Conservation (phyloP, 2,329 filamentous ascomycete genomes). For the Thielaviopsis populi region DNA sequence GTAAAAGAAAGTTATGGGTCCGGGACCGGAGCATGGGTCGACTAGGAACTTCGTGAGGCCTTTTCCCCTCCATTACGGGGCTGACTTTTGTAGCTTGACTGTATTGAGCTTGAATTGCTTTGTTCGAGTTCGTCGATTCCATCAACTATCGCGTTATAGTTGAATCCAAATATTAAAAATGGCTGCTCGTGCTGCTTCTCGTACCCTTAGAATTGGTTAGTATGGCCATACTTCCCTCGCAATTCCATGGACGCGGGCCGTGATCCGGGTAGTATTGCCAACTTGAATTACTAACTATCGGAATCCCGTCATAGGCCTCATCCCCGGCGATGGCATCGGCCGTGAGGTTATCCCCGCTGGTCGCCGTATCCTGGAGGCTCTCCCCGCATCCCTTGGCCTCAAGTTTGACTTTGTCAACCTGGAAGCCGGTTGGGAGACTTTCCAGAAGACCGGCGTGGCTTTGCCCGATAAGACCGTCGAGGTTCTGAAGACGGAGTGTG, state of each 20-base stretch:
- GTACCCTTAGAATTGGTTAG: slow-evolving; percentile 50
- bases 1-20: not conserved
- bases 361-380: slow-evolving; percentile 77
- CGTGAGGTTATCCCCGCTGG: slow-evolving; percentile 95
- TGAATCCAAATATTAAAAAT: slow-evolving; percentile 26
- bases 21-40: slow-evolving; percentile 4
- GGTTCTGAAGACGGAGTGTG: slow-evolving; percentile 76
- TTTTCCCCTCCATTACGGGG: not conserved
- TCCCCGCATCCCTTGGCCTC: slow-evolving; percentile 77
- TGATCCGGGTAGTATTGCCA: not conserved
- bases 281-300: not conserved
- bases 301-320: slow-evolving; percentile 50
- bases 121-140: not conserved
- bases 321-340: slow-evolving; percentile 95
- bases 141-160: not conserved
- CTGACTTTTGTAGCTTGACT: not conserved
- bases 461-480: slow-evolving; percentile 85
- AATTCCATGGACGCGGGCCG: not conserved
- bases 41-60: not conserved
- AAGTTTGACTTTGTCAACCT: slow-evolving; percentile 92
- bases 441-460: slow-evolving; percentile 75
- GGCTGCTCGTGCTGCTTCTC: slow-evolving; percentile 37
- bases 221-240: slow-evolving; percentile 16
- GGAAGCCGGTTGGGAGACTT: slow-evolving; percentile 83
- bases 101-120: not conserved